Evolutionary conservation across 176 grass and related monocot species (phyloP).

Genomic region (Panicum miliaceum): DNA sequence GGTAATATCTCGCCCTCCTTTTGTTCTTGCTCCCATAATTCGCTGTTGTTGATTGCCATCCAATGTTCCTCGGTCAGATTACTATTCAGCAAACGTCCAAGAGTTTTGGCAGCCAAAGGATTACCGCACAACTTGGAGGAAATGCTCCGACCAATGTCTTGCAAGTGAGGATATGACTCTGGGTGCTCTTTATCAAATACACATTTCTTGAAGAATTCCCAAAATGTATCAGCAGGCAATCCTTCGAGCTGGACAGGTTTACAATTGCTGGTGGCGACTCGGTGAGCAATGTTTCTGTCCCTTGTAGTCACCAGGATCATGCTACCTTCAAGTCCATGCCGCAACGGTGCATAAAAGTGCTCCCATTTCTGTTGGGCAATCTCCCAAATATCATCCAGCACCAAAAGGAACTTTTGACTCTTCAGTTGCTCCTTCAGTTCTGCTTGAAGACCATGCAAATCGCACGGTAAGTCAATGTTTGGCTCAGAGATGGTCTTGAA

Average conservation of each 20-base stretch:
- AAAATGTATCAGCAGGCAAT: slow-evolving; percentile 4
- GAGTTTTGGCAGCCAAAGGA: slow-evolving; percentile 52
- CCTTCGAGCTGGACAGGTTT: background rate
- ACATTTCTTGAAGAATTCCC: slow-evolving; percentile 18
- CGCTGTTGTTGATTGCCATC: slow-evolving; percentile 10
- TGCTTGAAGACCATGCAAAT: background rate
- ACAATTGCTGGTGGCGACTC: background rate
- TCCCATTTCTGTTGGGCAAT: background rate
- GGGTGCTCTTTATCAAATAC: background rate
- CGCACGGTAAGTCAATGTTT: background rate
- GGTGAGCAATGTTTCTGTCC: background rate
- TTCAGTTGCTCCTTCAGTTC: background rate
- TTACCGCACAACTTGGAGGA: slow-evolving; percentile 11
- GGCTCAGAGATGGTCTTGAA: background rate
- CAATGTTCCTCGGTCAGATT: slow-evolving; percentile 4
- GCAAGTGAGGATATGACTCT: background rate
- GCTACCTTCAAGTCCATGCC: slow-evolving; percentile 31
- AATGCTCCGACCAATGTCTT: slow-evolving; percentile 29
- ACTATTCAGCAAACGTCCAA: slow-evolving; percentile 26
- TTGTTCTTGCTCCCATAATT: slow-evolving; percentile 39
- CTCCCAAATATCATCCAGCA: slow-evolving; percentile 8
- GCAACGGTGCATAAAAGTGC: background rate
- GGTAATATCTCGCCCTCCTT: slow-evolving; percentile 37
- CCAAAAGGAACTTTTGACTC: background rate
- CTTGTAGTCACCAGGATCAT: slow-evolving; percentile 47